These are phyloP conservation scores for Heliamphora exappendiculata DNA, from an alignment of 148 eudicot species.

Conservation along the genomic window DNA sequence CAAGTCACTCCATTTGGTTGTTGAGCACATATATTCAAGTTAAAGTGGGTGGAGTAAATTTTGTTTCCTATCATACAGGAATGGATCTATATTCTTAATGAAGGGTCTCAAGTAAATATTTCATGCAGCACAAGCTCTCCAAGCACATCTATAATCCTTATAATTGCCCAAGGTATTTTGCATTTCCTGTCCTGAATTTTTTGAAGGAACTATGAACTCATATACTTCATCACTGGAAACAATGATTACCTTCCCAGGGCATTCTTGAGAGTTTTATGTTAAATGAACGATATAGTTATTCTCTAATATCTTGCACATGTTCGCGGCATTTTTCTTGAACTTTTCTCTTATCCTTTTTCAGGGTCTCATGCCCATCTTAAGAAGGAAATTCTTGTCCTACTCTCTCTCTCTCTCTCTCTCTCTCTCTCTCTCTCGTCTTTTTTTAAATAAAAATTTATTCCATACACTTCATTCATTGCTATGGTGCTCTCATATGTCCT, in stretches of 20 bases:
- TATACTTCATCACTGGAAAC: neutral
- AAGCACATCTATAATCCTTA: slow-evolving; percentile 49
- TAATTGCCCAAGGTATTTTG: slow-evolving; percentile 85
- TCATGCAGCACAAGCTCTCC: slow-evolving; percentile 40
- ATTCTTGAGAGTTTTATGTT: neutral
- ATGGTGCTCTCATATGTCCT: no score
- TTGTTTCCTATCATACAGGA: slow-evolving; percentile 34
- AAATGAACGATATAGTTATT: neutral
- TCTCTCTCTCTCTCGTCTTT: no score
- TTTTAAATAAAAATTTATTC: no score
- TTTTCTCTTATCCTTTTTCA: no score
- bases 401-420: no score
- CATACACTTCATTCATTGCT: no score
- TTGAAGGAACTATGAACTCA: no score
- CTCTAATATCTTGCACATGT: neutral
- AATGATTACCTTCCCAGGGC: no score
- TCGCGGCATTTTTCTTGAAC: neutral
- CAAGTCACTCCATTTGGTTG: slow-evolving; percentile 12
- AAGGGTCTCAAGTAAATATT: slow-evolving; percentile 65
- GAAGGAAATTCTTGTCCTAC: no score
- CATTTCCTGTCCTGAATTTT: no score
- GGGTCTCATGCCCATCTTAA: no score
- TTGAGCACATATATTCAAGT: neutral
- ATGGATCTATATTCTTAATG: slow-evolving; percentile 62
- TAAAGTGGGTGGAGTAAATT: neutral